These are phyloP conservation scores for Lachnellula subtilissima DNA, from an alignment of 2,329 filamentous ascomycete genomes.

Conservation along the genomic window DNA sequence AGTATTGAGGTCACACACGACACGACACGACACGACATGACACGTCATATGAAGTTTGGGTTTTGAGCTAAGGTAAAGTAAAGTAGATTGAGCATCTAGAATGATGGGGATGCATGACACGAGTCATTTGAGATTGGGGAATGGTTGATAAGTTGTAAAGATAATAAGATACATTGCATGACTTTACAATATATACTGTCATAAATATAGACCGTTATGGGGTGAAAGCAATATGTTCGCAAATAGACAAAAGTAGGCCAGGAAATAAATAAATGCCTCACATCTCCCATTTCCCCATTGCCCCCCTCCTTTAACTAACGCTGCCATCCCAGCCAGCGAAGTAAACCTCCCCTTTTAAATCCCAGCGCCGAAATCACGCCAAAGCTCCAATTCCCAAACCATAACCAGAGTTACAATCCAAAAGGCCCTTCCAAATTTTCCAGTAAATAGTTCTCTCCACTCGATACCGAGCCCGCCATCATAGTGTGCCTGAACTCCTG, in stretches of 20 bases:
- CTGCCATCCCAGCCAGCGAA: background rate
- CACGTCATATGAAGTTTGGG: too few relatives aligned
- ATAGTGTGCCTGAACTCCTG: slow-evolving; percentile 18
- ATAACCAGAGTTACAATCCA: slow-evolving; percentile 30
- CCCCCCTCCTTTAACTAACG: background rate
- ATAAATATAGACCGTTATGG: background rate
- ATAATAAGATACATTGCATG: background rate
- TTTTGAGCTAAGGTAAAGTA: background rate
- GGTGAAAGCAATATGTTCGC: slow-evolving; percentile 1
- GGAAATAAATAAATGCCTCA: background rate
- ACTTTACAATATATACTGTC: background rate
- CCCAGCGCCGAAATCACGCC: background rate
- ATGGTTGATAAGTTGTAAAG: background rate
- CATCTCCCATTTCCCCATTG: background rate
- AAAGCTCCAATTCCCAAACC: background rate
- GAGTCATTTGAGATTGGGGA: too few relatives aligned
- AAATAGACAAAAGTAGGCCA: background rate
- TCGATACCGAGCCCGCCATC: slow-evolving; percentile 7
- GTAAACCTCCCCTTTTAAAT: background rate
- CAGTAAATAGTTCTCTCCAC: slow-evolving; percentile 21
- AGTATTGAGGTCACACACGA: background rate
- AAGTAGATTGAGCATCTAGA: too few relatives aligned
- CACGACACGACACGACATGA: background rate
- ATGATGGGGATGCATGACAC: too few relatives aligned
- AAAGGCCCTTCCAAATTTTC: slow-evolving; percentile 37